Conservation (phyloP, 306 rosid genomes). For the Oemleria cerasiformis region DNA sequence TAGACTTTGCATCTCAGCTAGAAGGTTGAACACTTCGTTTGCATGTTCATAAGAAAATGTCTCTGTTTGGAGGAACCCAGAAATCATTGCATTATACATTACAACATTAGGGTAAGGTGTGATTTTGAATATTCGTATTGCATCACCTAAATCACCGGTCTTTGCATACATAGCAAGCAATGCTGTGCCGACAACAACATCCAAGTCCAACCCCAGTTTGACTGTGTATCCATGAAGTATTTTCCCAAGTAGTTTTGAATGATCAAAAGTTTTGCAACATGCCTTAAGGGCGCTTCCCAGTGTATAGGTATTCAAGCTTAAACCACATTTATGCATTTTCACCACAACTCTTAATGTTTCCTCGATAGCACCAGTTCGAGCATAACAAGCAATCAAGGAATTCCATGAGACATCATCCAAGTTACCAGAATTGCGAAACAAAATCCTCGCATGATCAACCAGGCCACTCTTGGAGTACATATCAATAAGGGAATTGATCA, state of each 20-base stretch:
- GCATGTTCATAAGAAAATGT: constrained; percentile 23
- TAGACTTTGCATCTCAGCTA: constrained; percentile 40
- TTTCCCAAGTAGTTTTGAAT: constrained; percentile 32
- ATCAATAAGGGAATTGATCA: constrained; percentile 47
- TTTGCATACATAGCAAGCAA: constrained; percentile 67
- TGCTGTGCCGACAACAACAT: constrained; percentile 48
- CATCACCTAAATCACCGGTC: constrained; percentile 35
- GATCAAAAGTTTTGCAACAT: constrained; percentile 27
- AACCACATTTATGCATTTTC: constrained; percentile 46
- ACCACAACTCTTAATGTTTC: constrained; percentile 31
- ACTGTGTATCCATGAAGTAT: constrained; percentile 38
- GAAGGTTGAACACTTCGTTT: constrained; percentile 38
- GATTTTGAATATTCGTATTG: constrained; percentile 35
- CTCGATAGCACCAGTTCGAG: constrained; percentile 26
- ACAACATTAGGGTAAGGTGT: constrained; percentile 33
- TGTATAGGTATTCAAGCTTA: constrained; percentile 42
- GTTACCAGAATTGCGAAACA: constrained; percentile 39
- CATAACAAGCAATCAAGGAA: constrained; percentile 54
- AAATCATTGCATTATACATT: constrained; percentile 53
- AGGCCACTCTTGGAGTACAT: constrained; percentile 51
- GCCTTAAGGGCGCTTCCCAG: constrained; percentile 54
- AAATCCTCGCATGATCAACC: constrained; percentile 37
- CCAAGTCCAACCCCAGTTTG: constrained; percentile 43
- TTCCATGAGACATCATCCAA: constrained; percentile 57
- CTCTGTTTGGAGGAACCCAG: constrained; percentile 41